Percentiles rank a stretch among this genome's conserved stretches.
phyloP scores from a whole-genome alignment of 805 yeast species.

The Torulaspora delbrueckii region DNA sequence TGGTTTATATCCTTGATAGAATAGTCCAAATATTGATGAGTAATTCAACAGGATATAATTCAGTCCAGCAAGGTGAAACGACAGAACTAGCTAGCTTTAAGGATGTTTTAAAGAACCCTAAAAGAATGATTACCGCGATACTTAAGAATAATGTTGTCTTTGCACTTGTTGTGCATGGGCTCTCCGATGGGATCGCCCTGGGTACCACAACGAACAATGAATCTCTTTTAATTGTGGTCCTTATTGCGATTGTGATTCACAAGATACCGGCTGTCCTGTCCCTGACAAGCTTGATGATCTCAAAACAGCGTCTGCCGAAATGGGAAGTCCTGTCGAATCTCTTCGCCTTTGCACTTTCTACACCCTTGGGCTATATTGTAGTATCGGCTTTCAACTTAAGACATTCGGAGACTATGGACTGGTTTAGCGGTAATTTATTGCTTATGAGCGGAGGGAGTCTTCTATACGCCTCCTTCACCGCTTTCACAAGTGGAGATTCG shows the following conservation, averaged over 20 bases:
- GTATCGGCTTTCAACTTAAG: constrained; percentile 26
- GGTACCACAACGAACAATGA: constrained; percentile 47
- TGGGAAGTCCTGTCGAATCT: constrained; percentile 44
- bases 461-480: constrained; percentile 34
- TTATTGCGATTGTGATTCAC: constrained; percentile 56
- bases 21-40: constrained; percentile 14
- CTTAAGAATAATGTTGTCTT: constrained; percentile 47
- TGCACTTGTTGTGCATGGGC: constrained; percentile 55
- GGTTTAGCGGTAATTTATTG: constrained; percentile 32
- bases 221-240: constrained; percentile 40
- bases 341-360: constrained; percentile 34
- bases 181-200: constrained; percentile 60
- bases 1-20: constrained; percentile 45
- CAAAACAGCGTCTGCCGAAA: constrained; percentile 38
- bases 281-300: constrained; percentile 44
- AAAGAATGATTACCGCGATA: constrained; percentile 30
- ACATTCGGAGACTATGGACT: constrained; percentile 27
- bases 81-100: constrained; percentile 13
- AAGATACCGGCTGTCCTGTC: constrained; percentile 65
- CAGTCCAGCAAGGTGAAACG: not conserved
- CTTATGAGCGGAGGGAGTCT: constrained; percentile 36
- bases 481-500: constrained; percentile 25
- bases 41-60: not conserved
- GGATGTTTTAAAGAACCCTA: constrained; percentile 23
- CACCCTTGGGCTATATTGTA: constrained; percentile 33